phyloP scores from a whole-genome alignment of 176 grass and related monocot species.

The Tillandsia leiboldiana region DNA sequence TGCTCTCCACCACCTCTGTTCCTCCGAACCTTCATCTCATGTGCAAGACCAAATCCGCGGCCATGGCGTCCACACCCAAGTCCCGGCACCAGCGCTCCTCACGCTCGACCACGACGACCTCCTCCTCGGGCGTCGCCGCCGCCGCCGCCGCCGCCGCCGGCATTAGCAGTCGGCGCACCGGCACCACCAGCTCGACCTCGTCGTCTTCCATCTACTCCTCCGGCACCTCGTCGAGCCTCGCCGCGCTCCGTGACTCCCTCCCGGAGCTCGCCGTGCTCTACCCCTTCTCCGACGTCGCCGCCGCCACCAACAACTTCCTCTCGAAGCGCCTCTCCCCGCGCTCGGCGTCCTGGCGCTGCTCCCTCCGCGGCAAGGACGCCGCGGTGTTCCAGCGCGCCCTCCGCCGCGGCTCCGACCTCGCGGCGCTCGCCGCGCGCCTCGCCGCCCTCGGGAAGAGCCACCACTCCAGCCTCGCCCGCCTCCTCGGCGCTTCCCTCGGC shows the following conservation, averaged over 20 bases:
- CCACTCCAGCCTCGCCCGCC: slow-evolving; percentile 59
- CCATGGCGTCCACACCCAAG: slow-evolving; percentile 29
- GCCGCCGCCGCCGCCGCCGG: slow-evolving; percentile 8
- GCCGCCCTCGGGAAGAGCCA: slow-evolving; percentile 57
- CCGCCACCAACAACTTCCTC: slow-evolving; percentile 60
- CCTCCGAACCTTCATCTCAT: slow-evolving; percentile 21
- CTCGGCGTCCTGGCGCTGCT: slow-evolving; percentile 48
- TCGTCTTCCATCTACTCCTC: slow-evolving; percentile 27
- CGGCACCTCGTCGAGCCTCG: slow-evolving; percentile 35
- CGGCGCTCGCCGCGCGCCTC: slow-evolving; percentile 22
- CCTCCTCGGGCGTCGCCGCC: slow-evolving; percentile 1
- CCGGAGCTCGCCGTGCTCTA: slow-evolving; percentile 44
- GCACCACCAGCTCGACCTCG: background rate
- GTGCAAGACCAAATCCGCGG: slow-evolving; percentile 64
- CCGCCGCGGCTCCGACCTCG: slow-evolving; percentile 35
- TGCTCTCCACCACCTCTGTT: background rate
- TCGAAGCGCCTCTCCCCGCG: slow-evolving; percentile 36
- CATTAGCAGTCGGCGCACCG: background rate
- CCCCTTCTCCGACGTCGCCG: slow-evolving; percentile 47
- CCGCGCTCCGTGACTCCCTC: slow-evolving; percentile 49
- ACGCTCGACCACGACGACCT: background rate
- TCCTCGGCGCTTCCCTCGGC: slow-evolving; percentile 69
- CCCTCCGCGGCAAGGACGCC: slow-evolving; percentile 48
- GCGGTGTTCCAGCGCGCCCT: slow-evolving; percentile 69
- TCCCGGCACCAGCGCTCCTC: background rate